Evolutionary conservation across 2,329 filamentous ascomycete genomes (phyloP), one percentile per base, ranked within the genome.

Genomic region (Cercospora canescens): DNA sequence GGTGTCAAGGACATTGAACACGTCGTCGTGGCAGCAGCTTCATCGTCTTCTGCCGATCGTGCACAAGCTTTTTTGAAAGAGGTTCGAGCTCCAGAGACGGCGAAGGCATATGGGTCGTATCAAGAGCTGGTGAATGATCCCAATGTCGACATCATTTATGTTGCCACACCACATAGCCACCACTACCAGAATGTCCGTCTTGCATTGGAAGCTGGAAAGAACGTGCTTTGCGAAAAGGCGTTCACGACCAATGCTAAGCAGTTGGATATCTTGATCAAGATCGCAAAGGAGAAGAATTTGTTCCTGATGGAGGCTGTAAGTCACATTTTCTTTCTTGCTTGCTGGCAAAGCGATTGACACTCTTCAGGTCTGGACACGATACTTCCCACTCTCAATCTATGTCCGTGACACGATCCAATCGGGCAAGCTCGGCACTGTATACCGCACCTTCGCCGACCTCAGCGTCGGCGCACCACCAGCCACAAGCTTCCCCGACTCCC

Each of bases 101-200:
- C 90, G 64, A 87, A 87, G 72, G 85, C 89, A 9, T 96, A 96
- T 76, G 91, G 90, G 66, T 92, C 89, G 11, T 97, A 97, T 79
- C 85, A 89, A 68, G 91, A 93, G 76, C 86, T 97, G 30, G 92
- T 94, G 28, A 85, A 86, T 59, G 92, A 96, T 76, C 82, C 89
- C 6, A 86, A 92, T 73, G 86, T 96, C 71, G 91, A 96, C 78
- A 91, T 96, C 72, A 81, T 97, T 80, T 97, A 96, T 79, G 87
- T 97, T 63, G 93, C 92, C 26, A 96, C 93, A 4, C 93, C 93
- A 16, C 93, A 96, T 81, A 94, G 91, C 73, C 93, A 96, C 79
- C 93, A 97, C 82, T 96, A 94, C 82, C 92, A 96, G 78, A 94
- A 97, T 80, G 87, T 88, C 69, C 92, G 93, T 87, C 86, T 96